Evolutionary conservation across 1,139 yeast species (phyloP).

Genomic region (Yarrowia galli): DNA sequence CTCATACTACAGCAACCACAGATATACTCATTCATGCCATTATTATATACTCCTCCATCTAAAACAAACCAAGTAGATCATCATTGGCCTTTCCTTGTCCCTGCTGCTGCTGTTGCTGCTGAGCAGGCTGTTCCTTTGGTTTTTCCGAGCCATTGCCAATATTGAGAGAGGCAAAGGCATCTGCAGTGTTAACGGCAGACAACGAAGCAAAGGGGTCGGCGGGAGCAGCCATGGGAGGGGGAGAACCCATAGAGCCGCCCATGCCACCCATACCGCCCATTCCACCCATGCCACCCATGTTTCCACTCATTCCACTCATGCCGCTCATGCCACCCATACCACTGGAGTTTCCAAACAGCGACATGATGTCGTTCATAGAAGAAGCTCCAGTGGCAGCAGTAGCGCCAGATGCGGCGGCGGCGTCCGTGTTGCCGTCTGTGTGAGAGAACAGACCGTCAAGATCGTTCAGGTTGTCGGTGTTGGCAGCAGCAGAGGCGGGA

Average conservation of each 20-base stretch:
- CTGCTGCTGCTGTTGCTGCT: constrained; percentile 43
- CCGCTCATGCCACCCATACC: constrained; percentile 39
- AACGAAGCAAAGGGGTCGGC: constrained; percentile 44
- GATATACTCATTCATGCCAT: constrained; percentile 15
- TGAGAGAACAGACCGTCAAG: constrained; percentile 32
- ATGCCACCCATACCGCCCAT: constrained; percentile 47
- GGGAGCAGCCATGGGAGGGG: constrained; percentile 44
- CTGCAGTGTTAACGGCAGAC: constrained; percentile 40
- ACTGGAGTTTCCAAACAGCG: constrained; percentile 52
- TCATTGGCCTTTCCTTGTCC: constrained; percentile 48
- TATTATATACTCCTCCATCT: constrained; percentile 37
- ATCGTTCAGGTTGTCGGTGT: constrained; percentile 40
- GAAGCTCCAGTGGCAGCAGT: constrained; percentile 39
- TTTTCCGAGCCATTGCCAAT: constrained; percentile 39
- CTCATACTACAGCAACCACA: too few relatives aligned
- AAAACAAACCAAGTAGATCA: constrained; percentile 68
- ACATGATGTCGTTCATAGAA: constrained; percentile 56
- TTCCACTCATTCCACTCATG: constrained; percentile 7
- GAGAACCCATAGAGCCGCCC: constrained; percentile 44
- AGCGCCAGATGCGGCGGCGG: constrained; percentile 42
- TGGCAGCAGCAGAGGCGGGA: constrained; percentile 41
- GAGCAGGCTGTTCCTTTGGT: constrained; percentile 39
- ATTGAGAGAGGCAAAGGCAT: constrained; percentile 46
- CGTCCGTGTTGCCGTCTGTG: constrained; percentile 41
- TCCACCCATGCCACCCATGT: constrained; percentile 40